A percentile compares a stretch with the other conserved stretches of the same genome.
Evolutionary conservation across 352 stramenopile species (phyloP).

Genomic region (Hyaloperonospora brassicae): DNA sequence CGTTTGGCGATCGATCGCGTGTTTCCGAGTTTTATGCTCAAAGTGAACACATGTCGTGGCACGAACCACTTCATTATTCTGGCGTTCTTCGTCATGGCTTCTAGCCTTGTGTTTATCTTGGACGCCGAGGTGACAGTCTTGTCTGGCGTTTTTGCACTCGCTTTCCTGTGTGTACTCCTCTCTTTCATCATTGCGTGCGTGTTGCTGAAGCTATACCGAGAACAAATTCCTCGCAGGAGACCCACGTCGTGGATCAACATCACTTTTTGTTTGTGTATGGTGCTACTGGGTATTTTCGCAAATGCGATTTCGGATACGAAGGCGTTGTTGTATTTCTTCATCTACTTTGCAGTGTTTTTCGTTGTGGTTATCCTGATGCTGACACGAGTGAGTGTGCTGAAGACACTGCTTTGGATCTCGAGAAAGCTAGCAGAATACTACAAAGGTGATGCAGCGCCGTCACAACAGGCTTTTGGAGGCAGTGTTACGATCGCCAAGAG

Average conservation of each 20-base stretch:
- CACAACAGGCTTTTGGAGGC: conserved; percentile 30
- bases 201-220: conserved; percentile 77
- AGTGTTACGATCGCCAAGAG: conserved; percentile 58
- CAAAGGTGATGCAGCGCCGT: conserved; percentile 4
- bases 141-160: conserved; percentile 81
- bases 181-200: conserved; percentile 80
- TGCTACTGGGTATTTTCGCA: conserved; percentile 40
- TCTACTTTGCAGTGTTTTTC: conserved; percentile 53
- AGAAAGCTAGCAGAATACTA: conserved; percentile 28
- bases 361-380: conserved; percentile 57
- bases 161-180: conserved; percentile 78
- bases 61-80: conserved; percentile 84
- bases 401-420: conserved; percentile 40
- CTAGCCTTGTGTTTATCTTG: conserved; percentile 68
- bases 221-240: conserved; percentile 62
- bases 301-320: conserved; percentile 44
- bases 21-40: conserved; percentile 49
- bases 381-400: conserved; percentile 47
- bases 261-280: conserved; percentile 40
- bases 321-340: conserved; percentile 41
- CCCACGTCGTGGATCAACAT: conserved; percentile 59
- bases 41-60: conserved; percentile 52
- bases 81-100: conserved; percentile 56
- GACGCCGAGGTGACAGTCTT: conserved; percentile 73
- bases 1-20: conserved; percentile 78